Percentiles rank a stretch among this genome's conserved stretches.
Conservation (phyloP, 192 early-diverging fungal species). For the Coemansia sp. region DNA sequence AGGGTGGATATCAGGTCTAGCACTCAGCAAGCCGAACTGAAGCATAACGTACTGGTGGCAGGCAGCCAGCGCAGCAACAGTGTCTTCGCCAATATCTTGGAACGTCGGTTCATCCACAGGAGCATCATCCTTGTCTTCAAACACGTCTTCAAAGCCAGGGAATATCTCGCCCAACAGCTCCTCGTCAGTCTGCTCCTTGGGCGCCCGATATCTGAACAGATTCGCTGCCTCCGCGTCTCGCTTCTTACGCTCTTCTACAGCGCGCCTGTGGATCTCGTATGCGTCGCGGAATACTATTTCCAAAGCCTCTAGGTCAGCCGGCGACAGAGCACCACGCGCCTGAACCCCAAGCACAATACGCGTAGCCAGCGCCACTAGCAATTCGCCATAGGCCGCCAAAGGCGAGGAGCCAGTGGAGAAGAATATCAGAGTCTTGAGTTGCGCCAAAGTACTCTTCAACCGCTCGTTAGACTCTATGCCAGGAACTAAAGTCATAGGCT, state of each 20-base stretch:
- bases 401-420: constrained; percentile 18
- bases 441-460: constrained; percentile 14
- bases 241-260: constrained; percentile 31
- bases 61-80: constrained; percentile 52
- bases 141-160: constrained; percentile 78
- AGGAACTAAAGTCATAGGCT: constrained; percentile 23
- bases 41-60: constrained; percentile 60
- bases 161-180: constrained; percentile 75
- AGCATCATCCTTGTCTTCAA: constrained; percentile 51
- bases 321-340: constrained; percentile 25
- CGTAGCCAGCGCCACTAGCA: constrained; percentile 25
- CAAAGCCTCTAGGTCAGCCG: constrained; percentile 35
- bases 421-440: constrained; percentile 39
- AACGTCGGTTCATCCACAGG: constrained; percentile 36
- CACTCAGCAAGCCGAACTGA: constrained; percentile 31
- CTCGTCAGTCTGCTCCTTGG: constrained; percentile 68
- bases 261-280: constrained; percentile 37
- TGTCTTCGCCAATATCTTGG: constrained; percentile 53
- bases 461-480: neutral
- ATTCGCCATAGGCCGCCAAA: constrained; percentile 29
- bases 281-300: constrained; percentile 39
- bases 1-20: constrained; percentile 12
- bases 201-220: constrained; percentile 31
- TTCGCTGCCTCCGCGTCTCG: constrained; percentile 41
- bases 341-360: constrained; percentile 36